Evolutionary conservation across 2,329 filamentous ascomycete species (phyloP).

Genomic region (Aspergillus pseudoglaucus): DNA sequence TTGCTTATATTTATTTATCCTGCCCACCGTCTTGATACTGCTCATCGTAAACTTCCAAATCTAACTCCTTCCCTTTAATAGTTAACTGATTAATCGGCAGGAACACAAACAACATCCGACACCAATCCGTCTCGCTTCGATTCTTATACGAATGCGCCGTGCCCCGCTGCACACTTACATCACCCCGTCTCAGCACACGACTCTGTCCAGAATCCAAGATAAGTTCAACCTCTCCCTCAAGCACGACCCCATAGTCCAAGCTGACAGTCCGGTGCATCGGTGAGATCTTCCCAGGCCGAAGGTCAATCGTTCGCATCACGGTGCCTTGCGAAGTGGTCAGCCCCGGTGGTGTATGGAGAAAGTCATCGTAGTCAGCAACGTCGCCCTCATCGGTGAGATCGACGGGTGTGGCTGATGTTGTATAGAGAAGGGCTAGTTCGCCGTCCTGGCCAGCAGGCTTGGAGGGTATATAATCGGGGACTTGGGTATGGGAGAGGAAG

Average conservation of each 20-base stretch:
- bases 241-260: constrained; percentile 32
- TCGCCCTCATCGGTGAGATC: constrained; percentile 26
- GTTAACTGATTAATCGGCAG: constrained; percentile 22
- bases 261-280: constrained; percentile 35
- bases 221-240: constrained; percentile 33
- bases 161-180: constrained; percentile 29
- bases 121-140: constrained; percentile 20
- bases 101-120: constrained; percentile 27
- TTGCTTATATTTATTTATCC: background rate
- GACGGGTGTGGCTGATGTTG: constrained; percentile 22
- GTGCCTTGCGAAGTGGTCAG: constrained; percentile 26
- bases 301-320: constrained; percentile 28
- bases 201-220: constrained; percentile 30
- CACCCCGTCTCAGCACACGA: constrained; percentile 26
- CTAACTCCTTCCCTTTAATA: constrained; percentile 48
- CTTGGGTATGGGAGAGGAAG: constrained; percentile 27
- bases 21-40: constrained; percentile 10
- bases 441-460: constrained; percentile 22
- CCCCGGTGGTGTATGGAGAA: constrained; percentile 27
- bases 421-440: constrained; percentile 25
- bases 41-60: constrained; percentile 35
- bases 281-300: constrained; percentile 25
- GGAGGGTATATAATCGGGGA: constrained; percentile 28
- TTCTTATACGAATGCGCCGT: constrained; percentile 27
- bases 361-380: constrained; percentile 27